Percentiles rank a stretch among this genome's conserved stretches.
Conservation (phyloP, 2,329 filamentous ascomycete species). For the Coleophoma cylindrospora region DNA sequence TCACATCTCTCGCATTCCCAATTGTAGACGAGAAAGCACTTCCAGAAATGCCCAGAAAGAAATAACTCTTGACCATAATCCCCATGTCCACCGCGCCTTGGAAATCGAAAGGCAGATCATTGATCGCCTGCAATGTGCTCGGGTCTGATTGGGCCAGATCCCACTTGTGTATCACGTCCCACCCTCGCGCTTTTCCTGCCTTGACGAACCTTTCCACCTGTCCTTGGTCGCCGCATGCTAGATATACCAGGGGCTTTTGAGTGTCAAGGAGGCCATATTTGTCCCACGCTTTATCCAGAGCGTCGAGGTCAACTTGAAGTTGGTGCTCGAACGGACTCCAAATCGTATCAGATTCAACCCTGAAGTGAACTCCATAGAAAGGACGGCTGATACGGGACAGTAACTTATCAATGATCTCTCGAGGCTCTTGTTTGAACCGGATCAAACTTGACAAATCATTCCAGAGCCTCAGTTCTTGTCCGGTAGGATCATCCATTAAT, state of each 20-base stretch:
- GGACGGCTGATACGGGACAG: slow-evolving; percentile 18
- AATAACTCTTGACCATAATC: slow-evolving; percentile 25
- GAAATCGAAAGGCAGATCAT: slow-evolving; percentile 28
- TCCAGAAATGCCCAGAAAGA: slow-evolving; percentile 29
- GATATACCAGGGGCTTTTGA: slow-evolving; percentile 25
- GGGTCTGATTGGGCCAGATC: slow-evolving; percentile 16
- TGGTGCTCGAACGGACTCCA: slow-evolving; percentile 30
- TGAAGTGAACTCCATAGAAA: slow-evolving; percentile 31
- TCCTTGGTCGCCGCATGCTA: slow-evolving; percentile 29
- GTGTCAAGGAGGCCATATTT: slow-evolving; percentile 13
- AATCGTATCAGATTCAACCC: slow-evolving; percentile 31
- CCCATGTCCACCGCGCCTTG: slow-evolving; percentile 30
- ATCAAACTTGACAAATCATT: slow-evolving; percentile 27
- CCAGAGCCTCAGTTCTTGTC: slow-evolving; percentile 27
- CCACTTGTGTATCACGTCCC: slow-evolving; percentile 31
- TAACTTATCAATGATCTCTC: slow-evolving; percentile 20
- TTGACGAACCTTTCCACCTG: slow-evolving; percentile 26
- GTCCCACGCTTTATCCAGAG: slow-evolving; percentile 27
- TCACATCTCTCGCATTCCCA: slow-evolving; percentile 27
- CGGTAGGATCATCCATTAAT: slow-evolving; percentile 31
- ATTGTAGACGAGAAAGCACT: slow-evolving; percentile 28
- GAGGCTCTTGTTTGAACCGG: slow-evolving; percentile 24
- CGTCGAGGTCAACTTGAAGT: slow-evolving; percentile 28
- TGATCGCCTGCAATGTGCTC: slow-evolving; percentile 16
- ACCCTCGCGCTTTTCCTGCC: slow-evolving; percentile 25